Base-by-base conservation (phyloP, 2,329 filamentous ascomycete species). In the Botrytis medusae region DNA sequence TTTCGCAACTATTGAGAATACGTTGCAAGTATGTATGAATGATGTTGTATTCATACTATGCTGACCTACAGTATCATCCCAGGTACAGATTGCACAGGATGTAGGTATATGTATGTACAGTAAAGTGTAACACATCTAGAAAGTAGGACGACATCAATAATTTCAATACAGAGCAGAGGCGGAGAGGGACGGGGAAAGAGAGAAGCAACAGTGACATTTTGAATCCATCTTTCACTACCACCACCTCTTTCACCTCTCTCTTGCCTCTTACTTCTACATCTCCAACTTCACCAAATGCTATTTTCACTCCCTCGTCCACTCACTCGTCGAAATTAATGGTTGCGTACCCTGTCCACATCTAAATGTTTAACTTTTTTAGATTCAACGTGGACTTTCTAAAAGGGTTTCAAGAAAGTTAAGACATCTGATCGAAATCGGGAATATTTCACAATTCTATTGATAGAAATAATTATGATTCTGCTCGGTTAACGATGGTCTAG, bases 391-490 rank as follows among this genome's bases (percentile, higher is more conserved):
- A 60, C 57, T 12, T 32, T 32, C 32, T 60, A 10, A 60, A 34
- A 51, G 48, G 51, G 60, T 40, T 40, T 61, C 34, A 22, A 25
- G 69, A 42, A 59, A 71, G 46, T n/a, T 32, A 46, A 60, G 54
- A 70, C 37, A 40, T 57, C 60, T 61, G 54, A 71, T 42, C 10
- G 61, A 63, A 63, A 46, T 62, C 59, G 59, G 9, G 67, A 25
- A 25, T 14, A 69, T 57, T 44, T 57, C 54, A 70, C 54, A 70
- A 70, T 60, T 70, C 68, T 70, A 70, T 70, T 59, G 68, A 70
- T 70, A 70, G 68, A 60, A 59, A 44, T 9, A 7, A 42, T 34
- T 20, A 25, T 18, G 32, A 32, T 37, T 32, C 7, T 25, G 18
- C n/a, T 54, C 25, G 51, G 68, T 37, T 18, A 32, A 40, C 25